Conservation (phyloP, 345 rosid genomes). For the Theobroma cacao region DNA sequence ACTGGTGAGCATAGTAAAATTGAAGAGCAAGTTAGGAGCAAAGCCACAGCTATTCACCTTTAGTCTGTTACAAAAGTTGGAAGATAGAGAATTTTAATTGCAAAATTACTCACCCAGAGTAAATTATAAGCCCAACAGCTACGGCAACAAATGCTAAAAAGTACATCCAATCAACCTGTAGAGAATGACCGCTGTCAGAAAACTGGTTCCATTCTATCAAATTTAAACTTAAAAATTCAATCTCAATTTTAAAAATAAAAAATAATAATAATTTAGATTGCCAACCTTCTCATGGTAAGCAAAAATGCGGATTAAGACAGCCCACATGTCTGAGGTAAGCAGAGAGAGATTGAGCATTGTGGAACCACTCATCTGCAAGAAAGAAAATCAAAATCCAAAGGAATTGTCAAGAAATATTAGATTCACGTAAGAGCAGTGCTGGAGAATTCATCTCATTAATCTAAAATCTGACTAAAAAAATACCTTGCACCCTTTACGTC, state of each 20-base stretch:
- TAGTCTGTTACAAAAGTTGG: neutral
- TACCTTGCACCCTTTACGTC: neutral
- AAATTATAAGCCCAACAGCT: constrained; percentile 59
- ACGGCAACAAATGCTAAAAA: constrained; percentile 80
- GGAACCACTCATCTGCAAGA: constrained; percentile 65
- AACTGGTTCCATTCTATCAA: neutral
- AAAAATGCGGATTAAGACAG: constrained; percentile 78
- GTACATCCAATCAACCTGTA: constrained; percentile 87
- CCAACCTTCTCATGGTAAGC: constrained; percentile 85
- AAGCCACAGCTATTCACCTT: neutral
- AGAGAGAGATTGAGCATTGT: constrained; percentile 89
- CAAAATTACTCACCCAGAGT: constrained; percentile 53
- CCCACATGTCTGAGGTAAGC: constrained; percentile 96
- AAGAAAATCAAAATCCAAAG: neutral
- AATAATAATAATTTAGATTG: neutral
- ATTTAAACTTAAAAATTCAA: neutral
- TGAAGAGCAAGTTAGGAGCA: neutral
- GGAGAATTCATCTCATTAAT: neutral
- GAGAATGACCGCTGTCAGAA: constrained; percentile 5
- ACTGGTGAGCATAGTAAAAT: neutral
- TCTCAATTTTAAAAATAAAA: neutral
- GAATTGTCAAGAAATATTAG: neutral
- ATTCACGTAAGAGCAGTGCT: neutral
- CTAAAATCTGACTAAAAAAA: neutral
- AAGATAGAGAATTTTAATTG: neutral